phyloP scores from a whole-genome alignment of 352 stramenopile genomes.

The Phytophthora hybrid region DNA sequence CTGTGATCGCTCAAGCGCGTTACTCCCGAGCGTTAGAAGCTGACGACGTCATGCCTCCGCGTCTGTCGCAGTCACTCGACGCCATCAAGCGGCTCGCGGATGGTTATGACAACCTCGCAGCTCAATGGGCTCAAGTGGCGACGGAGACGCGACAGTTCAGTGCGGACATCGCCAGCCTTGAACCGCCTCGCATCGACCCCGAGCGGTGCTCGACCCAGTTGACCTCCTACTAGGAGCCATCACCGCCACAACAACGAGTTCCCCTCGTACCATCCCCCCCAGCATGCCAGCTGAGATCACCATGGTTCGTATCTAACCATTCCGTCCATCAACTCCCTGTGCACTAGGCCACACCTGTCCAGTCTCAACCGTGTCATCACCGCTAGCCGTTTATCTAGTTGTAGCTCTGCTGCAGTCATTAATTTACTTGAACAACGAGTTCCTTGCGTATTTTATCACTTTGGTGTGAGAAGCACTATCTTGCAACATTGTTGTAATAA shows the following conservation, averaged over 20 bases:
- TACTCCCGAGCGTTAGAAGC: not conserved
- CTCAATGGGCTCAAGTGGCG: conserved; percentile 22
- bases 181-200: not conserved
- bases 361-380: too few species aligned
- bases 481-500: too few species aligned
- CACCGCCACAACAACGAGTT: not conserved
- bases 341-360: too few species aligned
- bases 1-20: not conserved
- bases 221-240: not conserved
- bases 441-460: too few species aligned
- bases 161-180: conserved; percentile 7
- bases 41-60: not conserved
- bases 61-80: conserved; percentile 4
- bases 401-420: too few species aligned
- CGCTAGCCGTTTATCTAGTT: too few species aligned
- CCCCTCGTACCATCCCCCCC: not conserved
- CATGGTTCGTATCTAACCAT: not conserved
- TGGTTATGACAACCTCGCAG: conserved; percentile 17
- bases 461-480: too few species aligned
- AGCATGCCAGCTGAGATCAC: not conserved
- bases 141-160: conserved; percentile 21
- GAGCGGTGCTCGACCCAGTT: conserved; percentile 5
- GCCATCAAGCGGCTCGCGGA: conserved; percentile 17
- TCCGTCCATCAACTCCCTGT: not conserved
- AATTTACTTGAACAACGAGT: too few species aligned